Percentiles rank a stretch among this genome's conserved stretches.
These are phyloP conservation scores for Escovopsis sp. DNA, from an alignment of 2,329 filamentous ascomycete genomes.

Conservation along the genomic window DNA sequence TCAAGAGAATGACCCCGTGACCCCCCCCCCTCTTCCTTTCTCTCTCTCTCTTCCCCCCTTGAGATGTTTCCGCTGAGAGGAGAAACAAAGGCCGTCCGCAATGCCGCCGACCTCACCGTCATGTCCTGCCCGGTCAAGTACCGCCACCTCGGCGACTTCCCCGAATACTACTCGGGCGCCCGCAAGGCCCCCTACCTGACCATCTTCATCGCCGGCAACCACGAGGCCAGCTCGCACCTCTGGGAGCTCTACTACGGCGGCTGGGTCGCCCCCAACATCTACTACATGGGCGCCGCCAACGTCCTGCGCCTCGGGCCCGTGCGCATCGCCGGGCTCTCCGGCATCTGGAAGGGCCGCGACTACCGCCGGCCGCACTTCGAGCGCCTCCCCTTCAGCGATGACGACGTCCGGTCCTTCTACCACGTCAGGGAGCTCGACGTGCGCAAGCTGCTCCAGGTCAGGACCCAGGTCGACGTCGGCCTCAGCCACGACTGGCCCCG, in stretches of 20 bases:
- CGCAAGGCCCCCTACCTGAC: slow-evolving; percentile 74
- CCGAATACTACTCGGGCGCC: slow-evolving; percentile 77
- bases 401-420: slow-evolving; percentile 71
- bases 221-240: slow-evolving; percentile 81
- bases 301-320: slow-evolving; percentile 71
- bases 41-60: too few relatives aligned
- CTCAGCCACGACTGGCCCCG: slow-evolving; percentile 94
- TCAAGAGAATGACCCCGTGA: too few relatives aligned
- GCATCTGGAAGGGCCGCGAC: slow-evolving; percentile 88
- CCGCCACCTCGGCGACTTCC: slow-evolving; percentile 78
- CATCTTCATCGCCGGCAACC: slow-evolving; percentile 86
- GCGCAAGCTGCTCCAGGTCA: slow-evolving; percentile 73
- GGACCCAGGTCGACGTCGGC: slow-evolving; percentile 80
- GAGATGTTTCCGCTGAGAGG: too few relatives aligned
- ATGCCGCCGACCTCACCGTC: slow-evolving; percentile 71
- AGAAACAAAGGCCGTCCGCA: too few relatives aligned
- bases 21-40: too few relatives aligned
- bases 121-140: slow-evolving; percentile 87
- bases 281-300: slow-evolving; percentile 89
- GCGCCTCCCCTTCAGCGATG: slow-evolving; percentile 64
- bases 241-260: slow-evolving; percentile 93
- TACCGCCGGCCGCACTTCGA: slow-evolving; percentile 76
- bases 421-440: slow-evolving; percentile 81
- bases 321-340: slow-evolving; percentile 77
- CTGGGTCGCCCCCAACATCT: slow-evolving; percentile 94